These are phyloP conservation scores for Penicillium chermesinum DNA, from an alignment of 495 filamentous ascomycete species.

Conservation along the genomic window DNA sequence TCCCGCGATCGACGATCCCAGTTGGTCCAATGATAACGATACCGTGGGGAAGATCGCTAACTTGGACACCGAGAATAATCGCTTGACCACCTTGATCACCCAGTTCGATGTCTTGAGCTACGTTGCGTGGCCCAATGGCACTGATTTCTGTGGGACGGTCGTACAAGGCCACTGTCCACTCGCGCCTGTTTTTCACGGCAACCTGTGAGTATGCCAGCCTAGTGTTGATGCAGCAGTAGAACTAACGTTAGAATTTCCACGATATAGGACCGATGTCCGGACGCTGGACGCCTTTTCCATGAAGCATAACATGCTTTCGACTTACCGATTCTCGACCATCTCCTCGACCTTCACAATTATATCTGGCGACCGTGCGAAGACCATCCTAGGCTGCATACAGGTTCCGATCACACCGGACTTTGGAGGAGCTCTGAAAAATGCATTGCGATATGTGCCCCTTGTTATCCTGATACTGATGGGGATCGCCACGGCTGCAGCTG, in stretches of 20 bases:
- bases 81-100: slow-evolving; percentile 64
- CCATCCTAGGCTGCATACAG: slow-evolving; percentile 72
- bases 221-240: too few relatives aligned
- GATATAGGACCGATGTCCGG: slow-evolving; percentile 43
- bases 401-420: slow-evolving; percentile 78
- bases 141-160: slow-evolving; percentile 59
- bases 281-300: slow-evolving; percentile 67
- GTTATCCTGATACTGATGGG: slow-evolving; percentile 74
- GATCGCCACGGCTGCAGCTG: slow-evolving; percentile 73
- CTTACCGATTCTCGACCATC: slow-evolving; percentile 81
- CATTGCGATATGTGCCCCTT: slow-evolving; percentile 74
- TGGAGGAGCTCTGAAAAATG: slow-evolving; percentile 53
- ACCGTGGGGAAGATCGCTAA: slow-evolving; percentile 74
- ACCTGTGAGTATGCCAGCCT: slow-evolving; percentile 58
- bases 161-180: slow-evolving; percentile 67
- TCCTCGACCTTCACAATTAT: slow-evolving; percentile 62
- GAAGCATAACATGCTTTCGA: slow-evolving; percentile 68
- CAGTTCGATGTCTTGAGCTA: slow-evolving; percentile 70
- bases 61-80: slow-evolving; percentile 45
- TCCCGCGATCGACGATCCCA: slow-evolving; percentile 46
- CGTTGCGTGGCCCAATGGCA: slow-evolving; percentile 50
- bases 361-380: slow-evolving; percentile 60
- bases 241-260: not conserved
- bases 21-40: slow-evolving; percentile 50
- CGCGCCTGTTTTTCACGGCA: slow-evolving; percentile 61